Base-by-base conservation (phyloP, 2,329 filamentous ascomycete species). In the Talaromyces sp. region DNA sequence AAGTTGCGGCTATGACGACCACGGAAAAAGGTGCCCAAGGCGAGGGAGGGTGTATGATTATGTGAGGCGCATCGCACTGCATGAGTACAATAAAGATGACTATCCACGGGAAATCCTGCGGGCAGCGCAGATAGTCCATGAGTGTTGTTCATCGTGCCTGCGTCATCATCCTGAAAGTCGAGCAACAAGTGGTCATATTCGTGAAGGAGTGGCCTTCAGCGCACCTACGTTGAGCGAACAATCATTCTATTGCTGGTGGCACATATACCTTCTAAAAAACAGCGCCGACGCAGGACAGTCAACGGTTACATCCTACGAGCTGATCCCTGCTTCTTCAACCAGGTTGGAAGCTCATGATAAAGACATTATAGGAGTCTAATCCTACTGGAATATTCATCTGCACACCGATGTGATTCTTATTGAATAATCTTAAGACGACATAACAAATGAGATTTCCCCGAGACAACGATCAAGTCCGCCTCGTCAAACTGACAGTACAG, bases 401-500 rank as follows among this genome's bases (percentile, higher is more conserved):
- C 19, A n/a, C 43, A 45, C 60, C 37, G 50, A 24, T 37, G 52
- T 22, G 9, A 37, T 37, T 56, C 33, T 56, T 56, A 56, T 56
- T 39, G 33, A 56, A 24, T 56, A 24, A 24, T 31, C 56, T 13
- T 33, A 59, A 61, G 58, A 64, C 49, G 58, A 66, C 49, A 64
- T 64, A 50, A 64, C 57, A 66, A 64, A 57, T 45, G 62, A 66
- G 65, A 64, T 66, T 66, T 64, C 57, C 76, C 66, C 83, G 86
- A 90, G 89, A 89, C 86, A 89, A 93, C 92, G 89, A 84, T 94
- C 79, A 96, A 94, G 92, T 92, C 87, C 87, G 90, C 83, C 89
- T 90, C 89, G 86, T 85, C 56, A 54, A 72, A 74, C 78, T 78
- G 85, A 86, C 84, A 88, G 85, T 88, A 95, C 93, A 97, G 93